Conservation (phyloP, 306 rosid species). For the Citrullus mucosospermus region DNA sequence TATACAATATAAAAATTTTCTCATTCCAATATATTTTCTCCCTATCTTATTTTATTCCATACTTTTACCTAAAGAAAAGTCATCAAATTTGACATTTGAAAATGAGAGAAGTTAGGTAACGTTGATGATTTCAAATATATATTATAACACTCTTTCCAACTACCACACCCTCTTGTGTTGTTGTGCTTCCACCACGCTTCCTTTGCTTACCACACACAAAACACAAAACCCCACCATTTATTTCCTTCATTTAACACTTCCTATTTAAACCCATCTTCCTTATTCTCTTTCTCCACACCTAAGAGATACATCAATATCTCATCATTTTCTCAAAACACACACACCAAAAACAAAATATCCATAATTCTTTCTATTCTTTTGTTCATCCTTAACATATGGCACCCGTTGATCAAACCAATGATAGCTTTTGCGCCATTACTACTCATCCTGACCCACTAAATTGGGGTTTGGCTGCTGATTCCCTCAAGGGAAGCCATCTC, state of each 20-base stretch:
- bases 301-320: background rate
- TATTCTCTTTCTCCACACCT: background rate
- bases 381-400: constrained; percentile 24
- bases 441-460: constrained; percentile 37
- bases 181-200: constrained; percentile 5
- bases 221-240: background rate
- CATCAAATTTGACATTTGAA: background rate
- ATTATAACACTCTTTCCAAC: background rate
- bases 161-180: background rate
- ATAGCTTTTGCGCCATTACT: constrained; percentile 18
- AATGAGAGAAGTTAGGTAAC: background rate
- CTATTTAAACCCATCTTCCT: background rate
- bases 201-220: background rate
- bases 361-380: background rate
- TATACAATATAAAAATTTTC: no score
- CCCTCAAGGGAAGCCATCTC: constrained; percentile 54
- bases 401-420: constrained; percentile 11
- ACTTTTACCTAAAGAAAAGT: background rate
- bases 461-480: constrained; percentile 58
- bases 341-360: background rate
- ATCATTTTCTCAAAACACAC: background rate
- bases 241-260: background rate
- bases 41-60: no score
- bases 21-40: no score
- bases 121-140: background rate